Evolutionary conservation across 23 red algal genomes (phyloP), one percentile per base, ranked within the genome.

Genomic region (Gracilariopsis chorda): DNA sequence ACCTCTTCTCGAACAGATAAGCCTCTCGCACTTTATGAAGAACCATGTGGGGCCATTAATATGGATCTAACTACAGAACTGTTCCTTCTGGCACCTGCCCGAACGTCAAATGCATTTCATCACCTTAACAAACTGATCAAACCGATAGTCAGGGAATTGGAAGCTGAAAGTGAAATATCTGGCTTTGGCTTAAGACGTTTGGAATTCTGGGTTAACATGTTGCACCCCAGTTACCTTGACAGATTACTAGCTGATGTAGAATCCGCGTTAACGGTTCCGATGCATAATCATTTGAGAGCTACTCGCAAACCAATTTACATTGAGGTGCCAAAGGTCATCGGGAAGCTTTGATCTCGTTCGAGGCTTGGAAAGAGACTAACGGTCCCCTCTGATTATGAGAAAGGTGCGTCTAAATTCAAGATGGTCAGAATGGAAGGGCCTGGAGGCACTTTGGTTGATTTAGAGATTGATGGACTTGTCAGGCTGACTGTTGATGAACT

Each of bases 131-230:
- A 78, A 29, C 95, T 94, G 33, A 92, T 98, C 37, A 87, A 89
- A 55, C 87, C 92, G 11, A 87, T 98, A 9, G 61, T 91, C 16
- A 32, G 63, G 27, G 84, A 84, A 41, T 65, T 98, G n/a, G 37
- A 95, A n/a, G 71, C 37, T 2, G 48, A 53, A 20, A 21, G 37
- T 34, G 95, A 98, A 12, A 74, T 89, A 42, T 62, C 77, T 6
- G 30, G 58, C 14, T 78, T 89, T 36, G 91, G 91, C 20, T 84
- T 98, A 17, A 49, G 92, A 48, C 86, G 91, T 12, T 56, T 94
- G 17, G 95, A 98, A 58, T 98, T 98, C 62, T 98, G 95, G 95
- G 80, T 98, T 49, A 91, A 94, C 40, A 98, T 85, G 59, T 84
- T 98, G 21, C 95, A 98, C 44, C 95, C 95, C 24, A 70, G 80